A percentile compares a stretch with the other conserved stretches of the same genome.
Evolutionary conservation across 768 basidiomycete species (phyloP).

Genomic region (Mycena polygramma): DNA sequence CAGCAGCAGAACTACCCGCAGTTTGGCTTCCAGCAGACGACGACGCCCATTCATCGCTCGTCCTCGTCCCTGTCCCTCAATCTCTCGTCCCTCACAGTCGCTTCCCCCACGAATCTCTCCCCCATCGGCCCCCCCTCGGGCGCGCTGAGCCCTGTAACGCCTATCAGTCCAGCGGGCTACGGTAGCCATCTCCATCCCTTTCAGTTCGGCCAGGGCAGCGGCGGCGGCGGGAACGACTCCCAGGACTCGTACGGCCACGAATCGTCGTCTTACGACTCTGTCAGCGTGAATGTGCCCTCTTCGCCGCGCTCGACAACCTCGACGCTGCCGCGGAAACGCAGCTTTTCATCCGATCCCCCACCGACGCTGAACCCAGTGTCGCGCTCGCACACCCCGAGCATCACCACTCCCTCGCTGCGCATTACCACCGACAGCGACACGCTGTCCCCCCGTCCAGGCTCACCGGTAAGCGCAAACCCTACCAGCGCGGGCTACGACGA

Average conservation of each 20-base stretch:
- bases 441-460: conserved; percentile 43
- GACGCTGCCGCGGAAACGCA: conserved; percentile 75
- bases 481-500: conserved; percentile 66
- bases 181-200: conserved; percentile 57
- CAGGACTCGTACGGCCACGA: conserved; percentile 48
- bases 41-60: conserved; percentile 40
- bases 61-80: conserved; percentile 69
- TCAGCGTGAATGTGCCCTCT: conserved; percentile 45
- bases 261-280: conserved; percentile 47
- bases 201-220: conserved; percentile 53
- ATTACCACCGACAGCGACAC: conserved; percentile 55
- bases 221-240: conserved; percentile 21
- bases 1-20: conserved; percentile 44
- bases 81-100: conserved; percentile 73
- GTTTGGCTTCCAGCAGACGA: conserved; percentile 45
- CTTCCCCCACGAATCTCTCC: conserved; percentile 75
- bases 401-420: conserved; percentile 39
- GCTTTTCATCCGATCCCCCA: conserved; percentile 65
- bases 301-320: conserved; percentile 67
- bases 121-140: conserved; percentile 66
- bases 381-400: conserved; percentile 33
- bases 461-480: conserved; percentile 40
- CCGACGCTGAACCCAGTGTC: conserved; percentile 34
- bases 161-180: conserved; percentile 67
- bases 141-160: conserved; percentile 67